Conservation (phyloP, 2,329 filamentous ascomycete genomes). For the Neospermospora avenae region DNA sequence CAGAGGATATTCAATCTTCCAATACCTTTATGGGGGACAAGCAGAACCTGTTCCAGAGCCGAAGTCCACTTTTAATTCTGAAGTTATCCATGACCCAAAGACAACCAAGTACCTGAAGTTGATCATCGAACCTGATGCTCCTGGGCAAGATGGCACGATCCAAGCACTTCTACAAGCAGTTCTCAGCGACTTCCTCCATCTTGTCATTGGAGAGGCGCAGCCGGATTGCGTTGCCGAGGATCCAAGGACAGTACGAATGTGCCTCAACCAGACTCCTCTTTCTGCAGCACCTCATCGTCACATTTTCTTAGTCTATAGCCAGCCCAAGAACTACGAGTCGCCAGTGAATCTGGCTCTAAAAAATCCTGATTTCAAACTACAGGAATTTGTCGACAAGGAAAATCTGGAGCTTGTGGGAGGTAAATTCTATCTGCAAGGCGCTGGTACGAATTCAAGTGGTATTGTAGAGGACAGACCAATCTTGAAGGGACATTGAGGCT, state of each 20-base stretch:
- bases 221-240: background rate
- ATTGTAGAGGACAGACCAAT: background rate
- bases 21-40: background rate
- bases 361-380: background rate
- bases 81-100: background rate
- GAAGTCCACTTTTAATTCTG: background rate
- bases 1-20: background rate
- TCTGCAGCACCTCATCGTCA: background rate
- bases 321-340: background rate
- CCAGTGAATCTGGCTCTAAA: background rate
- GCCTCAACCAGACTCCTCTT: background rate
- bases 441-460: background rate
- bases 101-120: background rate
- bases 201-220: background rate
- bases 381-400: slow-evolving; percentile 4
- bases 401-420: background rate
- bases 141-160: background rate
- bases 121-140: background rate
- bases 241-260: background rate
- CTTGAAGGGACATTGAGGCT: background rate
- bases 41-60: background rate
- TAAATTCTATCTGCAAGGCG: background rate
- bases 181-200: background rate
- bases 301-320: background rate
- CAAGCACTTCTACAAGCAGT: background rate